phyloP scores from a whole-genome alignment of 2,329 filamentous ascomycete genomes.

The Hypoxylon sp. region DNA sequence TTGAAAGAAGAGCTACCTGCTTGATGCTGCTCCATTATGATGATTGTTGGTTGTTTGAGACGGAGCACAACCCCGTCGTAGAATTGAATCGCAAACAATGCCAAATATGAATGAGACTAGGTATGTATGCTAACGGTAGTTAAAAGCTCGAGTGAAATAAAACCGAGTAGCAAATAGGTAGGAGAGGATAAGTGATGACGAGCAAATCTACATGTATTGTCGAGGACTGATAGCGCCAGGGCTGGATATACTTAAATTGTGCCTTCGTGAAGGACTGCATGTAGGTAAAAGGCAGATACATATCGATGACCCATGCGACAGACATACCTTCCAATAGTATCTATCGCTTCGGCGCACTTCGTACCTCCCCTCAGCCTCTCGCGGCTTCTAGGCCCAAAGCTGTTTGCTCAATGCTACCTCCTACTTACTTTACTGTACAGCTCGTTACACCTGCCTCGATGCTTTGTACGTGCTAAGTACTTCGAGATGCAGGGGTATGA shows the following conservation, averaged over 20 bases:
- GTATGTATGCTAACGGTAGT: neutral
- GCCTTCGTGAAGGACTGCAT: neutral
- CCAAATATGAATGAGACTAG: neutral
- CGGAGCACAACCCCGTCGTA: neutral
- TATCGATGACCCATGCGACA: slow-evolving; percentile 7
- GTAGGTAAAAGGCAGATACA: slow-evolving; percentile 4
- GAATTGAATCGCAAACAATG: neutral
- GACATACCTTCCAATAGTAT: slow-evolving; percentile 7
- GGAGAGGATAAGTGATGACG: too few species aligned
- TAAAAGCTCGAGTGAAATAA: neutral
- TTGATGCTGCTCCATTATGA: slow-evolving; percentile 47
- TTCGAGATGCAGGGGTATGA: slow-evolving; percentile 13
- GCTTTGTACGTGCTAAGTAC: slow-evolving; percentile 23
- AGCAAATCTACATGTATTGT: neutral
- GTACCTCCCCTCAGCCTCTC: slow-evolving; percentile 1
- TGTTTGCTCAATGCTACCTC: slow-evolving; percentile 10
- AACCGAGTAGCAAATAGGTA: neutral
- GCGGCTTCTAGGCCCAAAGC: slow-evolving; percentile 14
- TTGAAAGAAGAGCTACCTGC: slow-evolving; percentile 56
- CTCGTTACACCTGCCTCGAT: neutral
- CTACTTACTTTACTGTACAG: slow-evolving; percentile 4
- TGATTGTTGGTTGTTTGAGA: neutral
- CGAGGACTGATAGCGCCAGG: neutral
- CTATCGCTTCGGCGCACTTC: slow-evolving; percentile 2
- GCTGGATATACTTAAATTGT: neutral